These are phyloP conservation scores for Sclerotinia glacialis DNA, from an alignment of 2,329 filamentous ascomycete genomes.

Conservation along the genomic window DNA sequence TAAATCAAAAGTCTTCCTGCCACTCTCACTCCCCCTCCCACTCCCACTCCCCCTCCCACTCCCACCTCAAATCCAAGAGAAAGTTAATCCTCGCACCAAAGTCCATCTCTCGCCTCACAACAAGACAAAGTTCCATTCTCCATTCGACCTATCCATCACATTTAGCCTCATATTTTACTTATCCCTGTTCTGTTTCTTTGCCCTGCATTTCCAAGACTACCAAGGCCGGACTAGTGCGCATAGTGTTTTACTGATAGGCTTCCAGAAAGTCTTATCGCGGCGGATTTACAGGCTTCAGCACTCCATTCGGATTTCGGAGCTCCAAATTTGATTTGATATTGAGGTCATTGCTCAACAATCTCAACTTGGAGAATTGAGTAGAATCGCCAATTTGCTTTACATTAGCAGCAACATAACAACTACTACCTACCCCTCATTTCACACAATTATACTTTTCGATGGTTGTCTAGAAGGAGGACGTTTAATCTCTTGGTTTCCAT, in stretches of 20 bases:
- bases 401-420: background rate
- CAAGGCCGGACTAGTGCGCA: conserved; percentile 6
- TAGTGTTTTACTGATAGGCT: conserved; percentile 12
- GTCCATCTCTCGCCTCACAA: background rate
- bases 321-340: background rate
- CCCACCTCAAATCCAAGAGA: background rate
- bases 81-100: too few relatives aligned
- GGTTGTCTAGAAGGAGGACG: background rate
- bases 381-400: background rate
- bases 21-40: background rate
- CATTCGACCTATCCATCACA: background rate
- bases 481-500: background rate
- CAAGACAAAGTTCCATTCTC: background rate
- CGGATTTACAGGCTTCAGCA: background rate
- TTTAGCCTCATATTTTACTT: conserved; percentile 9
- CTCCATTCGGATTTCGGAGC: conserved; percentile 3
- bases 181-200: background rate
- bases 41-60: background rate
- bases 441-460: background rate
- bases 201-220: conserved; percentile 18
- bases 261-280: conserved; percentile 5
- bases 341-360: background rate
- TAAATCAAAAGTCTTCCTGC: background rate
- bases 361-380: background rate
- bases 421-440: background rate